Evolutionary conservation across 441 rosid species (phyloP).

Genomic region (Arabidopsis hybrid): DNA sequence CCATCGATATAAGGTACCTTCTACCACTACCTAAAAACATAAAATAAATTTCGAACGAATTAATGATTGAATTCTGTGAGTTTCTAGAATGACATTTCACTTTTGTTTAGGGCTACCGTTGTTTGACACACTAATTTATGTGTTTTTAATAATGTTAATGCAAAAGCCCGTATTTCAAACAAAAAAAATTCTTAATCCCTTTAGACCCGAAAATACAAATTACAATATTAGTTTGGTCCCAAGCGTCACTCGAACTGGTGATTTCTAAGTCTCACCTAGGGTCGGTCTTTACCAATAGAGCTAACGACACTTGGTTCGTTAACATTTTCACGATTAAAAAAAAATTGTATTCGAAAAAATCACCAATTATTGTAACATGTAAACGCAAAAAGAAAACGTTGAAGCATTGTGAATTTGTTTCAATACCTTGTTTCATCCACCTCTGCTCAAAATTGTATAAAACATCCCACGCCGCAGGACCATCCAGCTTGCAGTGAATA

Average conservation of each 20-base stretch:
- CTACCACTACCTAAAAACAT: constrained; percentile 30
- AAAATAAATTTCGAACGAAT: neutral
- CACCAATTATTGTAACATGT: neutral
- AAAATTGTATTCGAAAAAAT: neutral
- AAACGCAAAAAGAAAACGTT: neutral
- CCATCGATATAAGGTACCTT: constrained; percentile 42
- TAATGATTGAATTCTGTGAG: neutral
- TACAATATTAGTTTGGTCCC: no score
- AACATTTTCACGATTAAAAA: no score
- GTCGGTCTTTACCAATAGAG: no score
- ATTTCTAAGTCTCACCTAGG: no score
- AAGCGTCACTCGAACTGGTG: no score
- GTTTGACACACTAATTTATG: no score
- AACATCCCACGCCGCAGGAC: constrained; percentile 76
- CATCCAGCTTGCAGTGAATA: constrained; percentile 67
- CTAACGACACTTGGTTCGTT: neutral
- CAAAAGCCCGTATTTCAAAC: neutral
- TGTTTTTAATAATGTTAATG: neutral
- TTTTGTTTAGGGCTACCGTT: no score
- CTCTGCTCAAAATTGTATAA: constrained; percentile 68
- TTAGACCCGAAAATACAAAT: no score
- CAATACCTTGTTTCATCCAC: constrained; percentile 64
- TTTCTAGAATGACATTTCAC: no score
- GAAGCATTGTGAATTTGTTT: neutral
- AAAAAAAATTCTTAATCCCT: no score